Percentiles rank a stretch among this genome's conserved stretches.
These are phyloP conservation scores for Herpetomonas tarakana DNA, from an alignment of 208 protist genomes.

Conservation along the genomic window DNA sequence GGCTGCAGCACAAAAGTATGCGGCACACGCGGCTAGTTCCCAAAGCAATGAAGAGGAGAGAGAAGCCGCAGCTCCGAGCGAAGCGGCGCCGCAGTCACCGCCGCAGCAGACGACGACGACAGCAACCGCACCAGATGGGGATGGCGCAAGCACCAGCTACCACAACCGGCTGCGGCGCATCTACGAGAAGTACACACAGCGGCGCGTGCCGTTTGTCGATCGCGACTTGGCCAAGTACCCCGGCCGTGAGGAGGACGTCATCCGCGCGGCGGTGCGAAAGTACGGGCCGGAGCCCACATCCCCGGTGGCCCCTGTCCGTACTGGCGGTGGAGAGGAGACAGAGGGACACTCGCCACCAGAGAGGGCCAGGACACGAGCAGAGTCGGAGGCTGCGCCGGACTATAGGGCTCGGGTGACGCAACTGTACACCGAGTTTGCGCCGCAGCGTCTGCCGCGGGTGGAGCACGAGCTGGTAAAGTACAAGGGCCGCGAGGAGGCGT, in stretches of 20 bases:
- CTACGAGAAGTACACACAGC: slow-evolving; percentile 29
- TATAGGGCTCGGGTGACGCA: slow-evolving; percentile 14
- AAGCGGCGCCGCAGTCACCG: too few relatives aligned
- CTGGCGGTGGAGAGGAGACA: background rate
- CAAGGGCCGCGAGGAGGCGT: slow-evolving; percentile 24
- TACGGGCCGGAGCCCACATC: slow-evolving; percentile 31
- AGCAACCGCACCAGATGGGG: background rate
- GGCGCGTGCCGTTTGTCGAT: slow-evolving; percentile 20
- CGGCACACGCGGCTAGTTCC: background rate
- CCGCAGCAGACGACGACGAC: background rate
- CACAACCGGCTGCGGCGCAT: slow-evolving; percentile 17
- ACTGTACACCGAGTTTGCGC: slow-evolving; percentile 8
- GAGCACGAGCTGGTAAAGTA: slow-evolving; percentile 27
- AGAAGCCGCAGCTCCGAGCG: background rate
- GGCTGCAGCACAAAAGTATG: slow-evolving; percentile 13
- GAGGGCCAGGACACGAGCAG: background rate
- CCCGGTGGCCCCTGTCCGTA: background rate
- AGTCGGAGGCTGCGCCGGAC: background rate
- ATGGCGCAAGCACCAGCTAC: slow-evolving; percentile 6
- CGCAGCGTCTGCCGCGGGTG: slow-evolving; percentile 17
- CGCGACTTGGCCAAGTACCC: slow-evolving; percentile 24
- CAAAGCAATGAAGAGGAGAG: background rate
- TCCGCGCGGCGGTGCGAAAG: slow-evolving; percentile 19
- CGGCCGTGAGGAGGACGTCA: slow-evolving; percentile 29
- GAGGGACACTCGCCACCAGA: background rate